Percentiles rank a stretch among this genome's conserved stretches.
These are phyloP conservation scores for Pichia sp. DNA, from an alignment of 1,139 yeast species.

Conservation along the genomic window DNA sequence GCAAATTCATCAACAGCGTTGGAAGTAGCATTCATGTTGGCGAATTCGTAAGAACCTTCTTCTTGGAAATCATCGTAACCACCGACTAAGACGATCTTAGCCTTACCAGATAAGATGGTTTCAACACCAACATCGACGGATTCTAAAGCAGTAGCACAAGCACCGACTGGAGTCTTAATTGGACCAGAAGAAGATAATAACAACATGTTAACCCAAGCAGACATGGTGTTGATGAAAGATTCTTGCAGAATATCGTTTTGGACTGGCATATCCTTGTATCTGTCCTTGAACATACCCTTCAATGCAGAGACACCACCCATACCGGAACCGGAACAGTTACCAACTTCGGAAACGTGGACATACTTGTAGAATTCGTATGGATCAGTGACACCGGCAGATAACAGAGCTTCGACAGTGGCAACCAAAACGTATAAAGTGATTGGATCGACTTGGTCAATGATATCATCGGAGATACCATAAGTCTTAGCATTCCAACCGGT, in stretches of 20 bases:
- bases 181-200: constrained; percentile 98
- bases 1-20: constrained; percentile 83
- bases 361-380: constrained; percentile 98
- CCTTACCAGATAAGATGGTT: constrained; percentile 88
- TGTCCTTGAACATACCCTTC: constrained; percentile 96
- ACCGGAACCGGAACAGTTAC: constrained; percentile 99
- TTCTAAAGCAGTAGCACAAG: constrained; percentile 98
- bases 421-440: constrained; percentile 91
- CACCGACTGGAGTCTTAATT: constrained; percentile 98
- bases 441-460: constrained; percentile 92
- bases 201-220: constrained; percentile 99
- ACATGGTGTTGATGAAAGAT: constrained; percentile 97
- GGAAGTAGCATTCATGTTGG: constrained; percentile 98
- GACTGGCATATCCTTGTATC: constrained; percentile 88
- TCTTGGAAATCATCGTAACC: constrained; percentile 99
- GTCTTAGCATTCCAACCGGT: constrained; percentile 97
- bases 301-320: constrained; percentile 99
- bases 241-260: constrained; percentile 97
- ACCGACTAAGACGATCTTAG: constrained; percentile 95
- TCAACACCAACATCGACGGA: constrained; percentile 96
- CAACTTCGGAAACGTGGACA: constrained; percentile 97
- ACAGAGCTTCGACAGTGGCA: constrained; percentile 91
- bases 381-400: constrained; percentile 93
- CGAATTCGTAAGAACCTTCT: constrained; percentile 97
- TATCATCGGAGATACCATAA: constrained; percentile 94